Conservation (phyloP, 345 rosid species). For the Lepidium didymum region DNA sequence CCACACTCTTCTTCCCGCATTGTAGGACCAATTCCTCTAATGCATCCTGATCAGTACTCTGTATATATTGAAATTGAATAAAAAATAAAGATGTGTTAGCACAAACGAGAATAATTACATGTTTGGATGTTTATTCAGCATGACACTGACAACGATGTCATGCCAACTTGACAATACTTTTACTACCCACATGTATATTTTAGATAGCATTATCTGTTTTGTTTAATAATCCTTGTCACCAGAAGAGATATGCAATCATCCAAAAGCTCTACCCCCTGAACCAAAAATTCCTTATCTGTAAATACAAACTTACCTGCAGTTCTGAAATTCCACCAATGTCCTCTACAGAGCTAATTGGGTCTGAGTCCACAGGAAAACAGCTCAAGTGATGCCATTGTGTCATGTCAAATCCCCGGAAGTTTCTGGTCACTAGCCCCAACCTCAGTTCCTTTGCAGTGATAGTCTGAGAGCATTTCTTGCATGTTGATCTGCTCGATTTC, state of each 20-base stretch:
- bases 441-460: constrained; percentile 52
- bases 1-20: constrained; percentile 24
- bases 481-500: constrained; percentile 71
- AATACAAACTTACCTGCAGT: constrained; percentile 43
- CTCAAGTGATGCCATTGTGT: constrained; percentile 72
- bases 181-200: background rate
- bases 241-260: constrained; percentile 5
- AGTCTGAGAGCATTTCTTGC: constrained; percentile 63
- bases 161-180: background rate
- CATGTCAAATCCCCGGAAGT: constrained; percentile 58
- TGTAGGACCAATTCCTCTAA: constrained; percentile 41
- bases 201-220: background rate
- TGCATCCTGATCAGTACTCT: constrained; percentile 68
- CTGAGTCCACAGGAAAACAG: constrained; percentile 43
- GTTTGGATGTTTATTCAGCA: background rate
- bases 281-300: background rate
- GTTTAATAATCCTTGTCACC: background rate
- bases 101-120: background rate
- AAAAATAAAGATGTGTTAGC: background rate
- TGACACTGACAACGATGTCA: background rate
- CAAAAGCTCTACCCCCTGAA: background rate
- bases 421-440: constrained; percentile 52
- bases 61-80: constrained; percentile 2
- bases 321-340: constrained; percentile 53
- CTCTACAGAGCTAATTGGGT: constrained; percentile 29